A percentile compares a stretch with the other conserved stretches of the same genome.
Evolutionary conservation across 345 rosid genomes (phyloP).

Genomic region (Pistacia vera): DNA sequence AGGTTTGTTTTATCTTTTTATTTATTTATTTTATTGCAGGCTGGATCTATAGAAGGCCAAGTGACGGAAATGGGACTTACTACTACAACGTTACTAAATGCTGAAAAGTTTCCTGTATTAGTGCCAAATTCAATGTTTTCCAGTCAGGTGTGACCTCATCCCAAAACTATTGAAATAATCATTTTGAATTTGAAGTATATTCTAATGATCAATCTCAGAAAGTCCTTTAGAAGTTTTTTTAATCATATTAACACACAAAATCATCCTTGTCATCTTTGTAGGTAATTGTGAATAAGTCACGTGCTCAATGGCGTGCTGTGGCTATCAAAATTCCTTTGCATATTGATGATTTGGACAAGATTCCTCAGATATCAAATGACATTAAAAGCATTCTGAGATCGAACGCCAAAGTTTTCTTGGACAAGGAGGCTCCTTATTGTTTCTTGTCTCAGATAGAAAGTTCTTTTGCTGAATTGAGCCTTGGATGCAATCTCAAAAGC

Average conservation of each 20-base stretch:
- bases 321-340: constrained; percentile 64
- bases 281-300: constrained; percentile 93
- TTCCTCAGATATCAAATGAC: constrained; percentile 69
- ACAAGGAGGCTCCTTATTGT: constrained; percentile 83
- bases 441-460: constrained; percentile 72
- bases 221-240: no score
- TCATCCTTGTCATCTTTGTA: constrained; percentile 26
- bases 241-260: background rate
- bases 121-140: constrained; percentile 96
- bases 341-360: constrained; percentile 67
- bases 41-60: constrained; percentile 91
- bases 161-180: no score
- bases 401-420: constrained; percentile 75
- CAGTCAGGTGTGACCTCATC: constrained; percentile 66
- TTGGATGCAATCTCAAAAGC: constrained; percentile 82
- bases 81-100: constrained; percentile 68
- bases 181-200: no score
- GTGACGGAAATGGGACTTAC: constrained; percentile 94
- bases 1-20: background rate
- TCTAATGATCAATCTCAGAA: no score
- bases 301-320: constrained; percentile 76
- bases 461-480: constrained; percentile 67
- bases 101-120: constrained; percentile 80
- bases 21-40: constrained; percentile 42
- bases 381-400: constrained; percentile 64